Base-by-base conservation (phyloP, 345 rosid genomes). In the Melaleuca alternifolia region DNA sequence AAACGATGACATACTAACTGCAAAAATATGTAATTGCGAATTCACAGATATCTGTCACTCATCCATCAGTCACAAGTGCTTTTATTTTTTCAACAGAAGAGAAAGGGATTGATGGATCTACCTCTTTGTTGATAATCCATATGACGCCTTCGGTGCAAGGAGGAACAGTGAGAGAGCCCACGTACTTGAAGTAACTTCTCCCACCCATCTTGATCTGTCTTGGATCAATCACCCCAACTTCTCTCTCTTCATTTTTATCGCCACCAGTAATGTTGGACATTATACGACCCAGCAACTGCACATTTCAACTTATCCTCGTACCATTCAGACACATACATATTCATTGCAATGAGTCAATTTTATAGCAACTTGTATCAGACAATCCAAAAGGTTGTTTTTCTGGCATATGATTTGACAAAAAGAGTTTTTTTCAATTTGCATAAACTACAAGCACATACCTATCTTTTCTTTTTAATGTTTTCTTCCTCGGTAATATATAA, bases 151-250 rank as follows among this genome's bases (percentile, higher is more conserved):
- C 92, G 2, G 96, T 91, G 87, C 98, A 95, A 77, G 98, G 98
- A 90, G 98, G 96, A 50, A 91, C 89, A 2, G 99, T 94, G 59
- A 96, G 96, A 6, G 99, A 96, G 59, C 99, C 99, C 41, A 86
- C 54, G 87, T 96, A 95, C 85, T 93, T 93, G 85, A 92, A 95
- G 82, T 91, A 92, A 33, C 84, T 89, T 37, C 84, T 89, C 85
- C 96, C 95, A 44, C 88, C 90, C 89, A 89, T 86, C 87, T 86
- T 91, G 13, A 94, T 89, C 10, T 89, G 87, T 28, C 84, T 87
- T 21, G 99, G 97, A 89, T 94, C 91, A 10, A 94, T 83, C 56
- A 87, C 51, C 14, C 98, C 97, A 86, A 88, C 86, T 13, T 37
- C 6, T 84, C 30, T 91, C 76, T 89, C 90, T 24, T 88, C 51